These are phyloP conservation scores for Amaranthus palmeri DNA, from an alignment of 148 eudicot genomes.

Conservation along the genomic window DNA sequence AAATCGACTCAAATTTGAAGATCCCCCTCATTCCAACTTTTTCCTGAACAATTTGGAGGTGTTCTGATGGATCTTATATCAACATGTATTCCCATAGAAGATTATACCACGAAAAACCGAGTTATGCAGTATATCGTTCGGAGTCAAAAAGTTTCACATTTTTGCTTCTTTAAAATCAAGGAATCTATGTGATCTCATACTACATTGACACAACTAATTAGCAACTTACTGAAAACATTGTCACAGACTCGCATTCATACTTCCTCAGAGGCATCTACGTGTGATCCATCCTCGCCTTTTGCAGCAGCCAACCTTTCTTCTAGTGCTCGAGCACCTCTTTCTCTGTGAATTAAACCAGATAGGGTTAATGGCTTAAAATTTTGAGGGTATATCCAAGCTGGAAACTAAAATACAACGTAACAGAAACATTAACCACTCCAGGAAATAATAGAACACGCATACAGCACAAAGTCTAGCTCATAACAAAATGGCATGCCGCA, in stretches of 20 bases:
- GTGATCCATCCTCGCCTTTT: constrained; percentile 45
- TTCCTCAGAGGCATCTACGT: constrained; percentile 58
- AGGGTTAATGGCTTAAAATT: background rate
- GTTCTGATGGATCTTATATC: background rate
- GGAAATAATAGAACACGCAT: background rate
- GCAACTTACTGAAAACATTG: background rate
- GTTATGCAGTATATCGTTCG: background rate
- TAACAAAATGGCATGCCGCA: background rate
- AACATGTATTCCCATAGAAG: constrained; percentile 6
- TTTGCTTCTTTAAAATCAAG: background rate
- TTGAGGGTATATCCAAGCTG: background rate
- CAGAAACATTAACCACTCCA: background rate
- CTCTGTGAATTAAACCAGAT: constrained; percentile 44
- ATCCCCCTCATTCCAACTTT: too few relatives aligned
- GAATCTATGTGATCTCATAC: constrained; percentile 2
- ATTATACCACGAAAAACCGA: background rate
- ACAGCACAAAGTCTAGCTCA: too few relatives aligned
- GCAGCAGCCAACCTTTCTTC: constrained; percentile 72
- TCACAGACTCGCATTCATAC: constrained; percentile 26
- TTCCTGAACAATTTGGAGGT: background rate
- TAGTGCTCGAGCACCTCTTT: constrained; percentile 94
- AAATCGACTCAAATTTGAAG: too few relatives aligned
- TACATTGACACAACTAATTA: background rate
- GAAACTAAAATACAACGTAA: background rate
- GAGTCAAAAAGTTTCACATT: constrained; percentile 5